Base-by-base conservation (phyloP, 2,329 filamentous ascomycete genomes). In the Paracoccidioides lutzii region DNA sequence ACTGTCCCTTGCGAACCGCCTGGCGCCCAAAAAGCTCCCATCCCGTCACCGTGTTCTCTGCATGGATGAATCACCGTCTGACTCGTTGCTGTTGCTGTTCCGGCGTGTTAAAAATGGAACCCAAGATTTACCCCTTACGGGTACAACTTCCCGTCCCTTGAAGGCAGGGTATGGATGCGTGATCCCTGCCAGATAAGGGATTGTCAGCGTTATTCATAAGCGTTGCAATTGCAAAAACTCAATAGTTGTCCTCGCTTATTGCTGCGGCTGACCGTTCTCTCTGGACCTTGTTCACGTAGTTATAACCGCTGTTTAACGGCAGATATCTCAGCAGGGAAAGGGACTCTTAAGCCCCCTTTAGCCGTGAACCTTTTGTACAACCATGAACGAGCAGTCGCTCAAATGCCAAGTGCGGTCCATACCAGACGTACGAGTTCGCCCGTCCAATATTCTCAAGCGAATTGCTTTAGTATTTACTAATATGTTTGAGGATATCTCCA, bases 401-500 rank as follows among this genome's bases (percentile, higher is more conserved):
- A 62, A 76, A 74, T 0, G 78, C 79, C 77, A 79, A 81, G 12
- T 74, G 74, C 3, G 76, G 76, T 1, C 80, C 80, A 59, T 82
- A 82, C 80, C 80, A 83, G 57, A 81, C 76, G 63, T 80, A 83
- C 2, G 75, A 78, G 63, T 81, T 71, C 50, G 68, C 76, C 52
- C 78, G 75, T 9, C 81, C 81, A 35, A 83, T 72, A 58, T 82
- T 83, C 32, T 81, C 78, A 22, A 82, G 71, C 41, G 69, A 70
- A 62, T 81, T 81, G 66, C 81, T 70, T 65, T 81, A 81, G 67
- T 81, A 80, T 61, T 78, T 78, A 59, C 78, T 69, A 33, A 81
- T 65, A 60, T 80, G 77, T 3, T 76, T 72, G 62, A 81, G 75
- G 59, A 80, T 77, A 30, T 73, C 73, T 49, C 76, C 76, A 54